Evolutionary conservation across 176 grass and related monocot species (phyloP), one percentile per base, ranked within the genome.

Genomic region (Aechmea fasciata): DNA sequence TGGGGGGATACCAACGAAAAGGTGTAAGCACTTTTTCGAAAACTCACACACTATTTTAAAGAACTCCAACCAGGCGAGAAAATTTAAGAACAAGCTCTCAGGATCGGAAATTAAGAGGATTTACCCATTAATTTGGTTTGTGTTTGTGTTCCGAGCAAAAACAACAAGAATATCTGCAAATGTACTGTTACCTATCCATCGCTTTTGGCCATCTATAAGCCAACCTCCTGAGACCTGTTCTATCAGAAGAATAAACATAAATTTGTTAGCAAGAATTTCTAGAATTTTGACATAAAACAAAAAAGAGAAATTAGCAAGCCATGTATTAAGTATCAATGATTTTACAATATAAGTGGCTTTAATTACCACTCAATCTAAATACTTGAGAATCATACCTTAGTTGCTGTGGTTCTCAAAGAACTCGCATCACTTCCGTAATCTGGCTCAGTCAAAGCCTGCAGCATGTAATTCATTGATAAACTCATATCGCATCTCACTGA

Each of bases 401-500:
- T 85, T 4, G 89, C 89, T 52, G 71, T 85, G 41, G 85, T 92
- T 78, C 65, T 82, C 77, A 88, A 62, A 50, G 90, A 85, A 71
- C 90, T 92, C 23, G 84, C 85, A 73, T 92, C 90, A 73, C 90
- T 92, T 81, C 90, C 90, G 73, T 92, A 75, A 66, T 92, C 81
- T 75, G 90, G 90, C 64, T 92, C 90, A 18, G 85, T 92, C 64
- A 92, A 73, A 68, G 81, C 90, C 85, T 92, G 75, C 29, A 74
- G 26, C 61, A 80, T 66, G 63, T 18, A 79, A 65, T 61, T 26
- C 3, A 47, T 11, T 29, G 13, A 70, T 17, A 66, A 65, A 26
- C 33, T 41, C 33, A 41, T 6, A 41, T 3, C 1, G 33, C 33
- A 41, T 41, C 33, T 41, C 33, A 41, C 33, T 41, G 33, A 41